A percentile compares a stretch with the other conserved stretches of the same genome.
These are phyloP conservation scores for Mycena sp. DNA, from an alignment of 1,284 basidiomycete species.

Conservation along the genomic window DNA sequence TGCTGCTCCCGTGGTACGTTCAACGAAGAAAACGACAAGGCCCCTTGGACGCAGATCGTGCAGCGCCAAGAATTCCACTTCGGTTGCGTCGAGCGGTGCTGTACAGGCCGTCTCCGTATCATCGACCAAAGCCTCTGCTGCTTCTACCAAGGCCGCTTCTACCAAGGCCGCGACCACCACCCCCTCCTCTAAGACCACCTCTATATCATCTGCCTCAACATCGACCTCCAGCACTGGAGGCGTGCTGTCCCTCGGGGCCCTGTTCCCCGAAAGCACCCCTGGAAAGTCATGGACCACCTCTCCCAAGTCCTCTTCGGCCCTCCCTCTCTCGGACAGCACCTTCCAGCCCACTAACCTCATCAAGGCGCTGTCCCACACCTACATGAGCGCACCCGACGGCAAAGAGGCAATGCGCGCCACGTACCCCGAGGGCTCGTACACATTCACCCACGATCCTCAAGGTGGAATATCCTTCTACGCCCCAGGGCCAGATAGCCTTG, in stretches of 20 bases:
- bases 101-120: neutral
- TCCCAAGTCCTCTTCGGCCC: conserved; percentile 40
- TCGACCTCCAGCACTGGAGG: conserved; percentile 10
- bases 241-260: conserved; percentile 40
- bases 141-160: conserved; percentile 22
- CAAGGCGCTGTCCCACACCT: conserved; percentile 49
- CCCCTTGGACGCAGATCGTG: conserved; percentile 17
- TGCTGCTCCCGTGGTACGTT: conserved; percentile 5
- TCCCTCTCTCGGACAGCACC: conserved; percentile 54
- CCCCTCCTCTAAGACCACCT: conserved; percentile 24
- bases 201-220: neutral
- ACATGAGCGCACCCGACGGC: conserved; percentile 56
- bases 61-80: conserved; percentile 11
- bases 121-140: neutral
- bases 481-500: conserved; percentile 51
- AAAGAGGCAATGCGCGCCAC: conserved; percentile 60
- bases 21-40: neutral
- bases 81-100: neutral
- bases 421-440: conserved; percentile 67
- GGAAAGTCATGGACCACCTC: conserved; percentile 56
- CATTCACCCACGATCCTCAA: conserved; percentile 55
- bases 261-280: conserved; percentile 53
- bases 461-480: conserved; percentile 75
- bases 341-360: conserved; percentile 53
- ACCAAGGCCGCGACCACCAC: conserved; percentile 31